Evolutionary conservation across 805 yeast species (phyloP).

Genomic region (Zygotorulaspora chibaensis): DNA sequence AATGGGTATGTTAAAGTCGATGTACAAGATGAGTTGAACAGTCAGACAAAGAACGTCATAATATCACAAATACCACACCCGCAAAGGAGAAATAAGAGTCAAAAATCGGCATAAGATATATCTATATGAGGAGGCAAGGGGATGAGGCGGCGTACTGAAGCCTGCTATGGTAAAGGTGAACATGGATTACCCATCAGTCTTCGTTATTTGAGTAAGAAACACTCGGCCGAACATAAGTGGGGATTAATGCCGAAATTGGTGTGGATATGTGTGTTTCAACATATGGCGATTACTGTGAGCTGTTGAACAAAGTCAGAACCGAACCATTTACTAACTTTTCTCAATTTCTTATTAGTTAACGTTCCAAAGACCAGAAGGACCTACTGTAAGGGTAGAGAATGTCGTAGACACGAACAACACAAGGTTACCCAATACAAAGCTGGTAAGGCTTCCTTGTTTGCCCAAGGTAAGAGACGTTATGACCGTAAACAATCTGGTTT

Average conservation of each 20-base stretch:
- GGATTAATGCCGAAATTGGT: background rate
- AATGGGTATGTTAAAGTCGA: slow-evolving; percentile 28
- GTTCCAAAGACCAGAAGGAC: slow-evolving; percentile 99
- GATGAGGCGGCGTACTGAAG: too few species aligned
- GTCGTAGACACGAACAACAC: slow-evolving; percentile 99
- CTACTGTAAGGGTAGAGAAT: slow-evolving; percentile 98
- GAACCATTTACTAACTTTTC: slow-evolving; percentile 7
- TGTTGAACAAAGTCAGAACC: background rate
- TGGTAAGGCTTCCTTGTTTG: slow-evolving; percentile 98
- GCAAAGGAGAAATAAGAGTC: too few species aligned
- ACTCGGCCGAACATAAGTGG: background rate
- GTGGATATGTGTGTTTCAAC: background rate
- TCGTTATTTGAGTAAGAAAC: too few species aligned
- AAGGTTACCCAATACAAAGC: slow-evolving; percentile 99
- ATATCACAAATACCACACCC: background rate
- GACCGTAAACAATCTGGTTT: slow-evolving; percentile 99
- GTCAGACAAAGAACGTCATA: background rate
- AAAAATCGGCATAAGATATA: too few species aligned
- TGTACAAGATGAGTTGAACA: background rate
- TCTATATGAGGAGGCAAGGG: too few species aligned
- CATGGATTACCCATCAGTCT: too few species aligned
- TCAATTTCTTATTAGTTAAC: slow-evolving; percentile 63
- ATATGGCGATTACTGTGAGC: background rate
- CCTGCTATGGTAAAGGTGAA: too few species aligned
- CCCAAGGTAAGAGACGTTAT: slow-evolving; percentile 99